Conservation (phyloP, 164 flowering plant species). For the Nymphaea thermarum region DNA sequence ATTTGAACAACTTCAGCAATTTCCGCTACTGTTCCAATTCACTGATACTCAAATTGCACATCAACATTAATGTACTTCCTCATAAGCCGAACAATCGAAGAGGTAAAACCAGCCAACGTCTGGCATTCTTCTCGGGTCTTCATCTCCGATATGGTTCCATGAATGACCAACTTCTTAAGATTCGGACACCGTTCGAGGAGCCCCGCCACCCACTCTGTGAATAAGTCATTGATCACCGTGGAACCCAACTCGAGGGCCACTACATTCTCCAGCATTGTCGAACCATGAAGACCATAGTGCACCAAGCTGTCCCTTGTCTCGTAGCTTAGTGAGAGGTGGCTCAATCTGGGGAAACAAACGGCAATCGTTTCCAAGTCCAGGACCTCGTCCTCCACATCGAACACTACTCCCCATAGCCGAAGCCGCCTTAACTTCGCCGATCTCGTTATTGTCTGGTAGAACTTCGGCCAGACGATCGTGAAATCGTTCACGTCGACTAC, state of each 20-base stretch:
- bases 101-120: slow-evolving; percentile 21
- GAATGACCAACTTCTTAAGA: slow-evolving; percentile 27
- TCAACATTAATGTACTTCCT: slow-evolving; percentile 44
- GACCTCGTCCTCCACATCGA: slow-evolving; percentile 75
- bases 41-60: slow-evolving; percentile 67
- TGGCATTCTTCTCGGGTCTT: slow-evolving; percentile 25
- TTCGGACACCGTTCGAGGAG: slow-evolving; percentile 28
- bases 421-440: slow-evolving; percentile 65
- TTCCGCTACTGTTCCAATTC: not conserved
- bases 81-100: slow-evolving; percentile 29
- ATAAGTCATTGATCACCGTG: slow-evolving; percentile 51
- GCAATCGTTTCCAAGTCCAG: slow-evolving; percentile 74
- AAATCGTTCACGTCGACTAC: slow-evolving; percentile 78
- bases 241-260: slow-evolving; percentile 73
- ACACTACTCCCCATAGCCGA: slow-evolving; percentile 74
- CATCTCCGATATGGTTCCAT: slow-evolving; percentile 22
- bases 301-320: slow-evolving; percentile 55
- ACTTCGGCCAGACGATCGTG: slow-evolving; percentile 74
- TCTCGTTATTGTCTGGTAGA: slow-evolving; percentile 68
- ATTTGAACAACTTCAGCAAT: not conserved
- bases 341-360: slow-evolving; percentile 53
- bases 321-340: slow-evolving; percentile 58
- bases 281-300: slow-evolving; percentile 54
- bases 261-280: slow-evolving; percentile 48
- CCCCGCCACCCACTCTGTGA: slow-evolving; percentile 33